A percentile compares a stretch with the other conserved stretches of the same genome.
Evolutionary conservation across 345 rosid genomes (phyloP).

Genomic region (Hypericum perforatum): DNA sequence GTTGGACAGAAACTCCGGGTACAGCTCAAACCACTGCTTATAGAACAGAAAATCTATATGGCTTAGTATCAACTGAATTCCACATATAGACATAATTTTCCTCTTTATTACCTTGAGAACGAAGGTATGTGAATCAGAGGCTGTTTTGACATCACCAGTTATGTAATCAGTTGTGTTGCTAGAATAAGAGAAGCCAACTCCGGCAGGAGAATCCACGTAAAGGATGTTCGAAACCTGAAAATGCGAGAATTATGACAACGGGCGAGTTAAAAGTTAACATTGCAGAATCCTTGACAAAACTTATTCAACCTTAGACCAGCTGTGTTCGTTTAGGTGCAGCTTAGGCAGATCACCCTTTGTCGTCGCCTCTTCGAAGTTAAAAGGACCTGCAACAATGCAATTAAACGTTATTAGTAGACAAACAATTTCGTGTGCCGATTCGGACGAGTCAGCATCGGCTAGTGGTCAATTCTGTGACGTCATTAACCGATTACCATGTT

Average conservation of each 20-base stretch:
- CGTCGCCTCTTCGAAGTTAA: slow-evolving; percentile 50
- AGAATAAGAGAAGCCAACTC: slow-evolving; percentile 81
- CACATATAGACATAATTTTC: neutral
- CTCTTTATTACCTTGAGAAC: slow-evolving; percentile 45
- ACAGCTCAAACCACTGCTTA: slow-evolving; percentile 71
- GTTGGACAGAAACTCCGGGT: slow-evolving; percentile 68
- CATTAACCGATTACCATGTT: slow-evolving; percentile 64
- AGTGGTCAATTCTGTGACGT: too few species aligned
- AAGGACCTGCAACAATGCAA: slow-evolving; percentile 54
- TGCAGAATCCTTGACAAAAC: neutral
- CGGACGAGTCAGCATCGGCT: too few species aligned
- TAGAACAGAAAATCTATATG: slow-evolving; percentile 10
- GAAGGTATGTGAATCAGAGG: slow-evolving; percentile 56
- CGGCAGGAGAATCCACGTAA: slow-evolving; percentile 85
- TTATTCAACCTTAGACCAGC: slow-evolving; percentile 83
- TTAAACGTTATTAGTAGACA: too few species aligned
- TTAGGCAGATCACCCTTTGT: slow-evolving; percentile 26
- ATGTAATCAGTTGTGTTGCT: slow-evolving; percentile 38
- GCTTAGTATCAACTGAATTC: neutral
- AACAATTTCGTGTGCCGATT: too few species aligned
- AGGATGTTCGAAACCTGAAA: slow-evolving; percentile 65
- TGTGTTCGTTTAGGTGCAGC: slow-evolving; percentile 61
- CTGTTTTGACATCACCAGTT: slow-evolving; percentile 61
- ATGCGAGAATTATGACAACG: neutral
- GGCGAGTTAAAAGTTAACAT: neutral